These are phyloP conservation scores for Phytophthora ramorum DNA, from an alignment of 352 stramenopile species.

Conservation along the genomic window DNA sequence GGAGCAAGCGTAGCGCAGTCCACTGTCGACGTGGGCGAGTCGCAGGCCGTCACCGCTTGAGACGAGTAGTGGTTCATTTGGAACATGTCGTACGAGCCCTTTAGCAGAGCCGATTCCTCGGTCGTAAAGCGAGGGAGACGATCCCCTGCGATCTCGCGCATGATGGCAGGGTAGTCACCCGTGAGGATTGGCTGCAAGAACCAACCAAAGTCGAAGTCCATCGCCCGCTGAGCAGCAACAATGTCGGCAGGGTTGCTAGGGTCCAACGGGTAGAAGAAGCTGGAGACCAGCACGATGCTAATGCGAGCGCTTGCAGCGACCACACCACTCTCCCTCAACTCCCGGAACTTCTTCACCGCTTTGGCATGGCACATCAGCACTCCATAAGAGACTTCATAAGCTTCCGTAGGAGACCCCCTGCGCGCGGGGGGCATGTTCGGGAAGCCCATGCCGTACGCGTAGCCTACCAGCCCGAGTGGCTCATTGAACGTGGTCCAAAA, in stretches of 20 bases:
- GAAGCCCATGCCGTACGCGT: constrained; percentile 86
- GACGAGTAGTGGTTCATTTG: constrained; percentile 96
- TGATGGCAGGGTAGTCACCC: constrained; percentile 92
- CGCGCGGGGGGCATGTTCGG: constrained; percentile 42
- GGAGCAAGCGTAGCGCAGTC: constrained; percentile 39
- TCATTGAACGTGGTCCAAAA: constrained; percentile 97
- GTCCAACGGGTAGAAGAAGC: constrained; percentile 84
- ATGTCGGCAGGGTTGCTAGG: constrained; percentile 50
- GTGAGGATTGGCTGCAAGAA: constrained; percentile 90
- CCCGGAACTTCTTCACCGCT: constrained; percentile 86
- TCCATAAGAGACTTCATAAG: constrained; percentile 80
- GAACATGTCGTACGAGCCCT: constrained; percentile 93
- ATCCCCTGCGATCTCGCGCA: constrained; percentile 83
- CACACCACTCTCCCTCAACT: constrained; percentile 58
- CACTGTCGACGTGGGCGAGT: constrained; percentile 35
- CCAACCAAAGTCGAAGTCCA: constrained; percentile 94
- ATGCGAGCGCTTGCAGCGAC: constrained; percentile 72
- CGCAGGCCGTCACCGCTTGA: constrained; percentile 64
- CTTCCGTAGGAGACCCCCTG: constrained; percentile 39
- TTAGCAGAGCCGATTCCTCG: constrained; percentile 74
- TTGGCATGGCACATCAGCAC: constrained; percentile 92
- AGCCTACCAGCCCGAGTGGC: constrained; percentile 82
- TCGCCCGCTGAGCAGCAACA: constrained; percentile 76
- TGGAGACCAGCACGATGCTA: constrained; percentile 92
- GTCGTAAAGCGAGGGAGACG: constrained; percentile 91